phyloP scores from a whole-genome alignment of 2,329 filamentous ascomycete species.

The Fusarium albosuccineum region DNA sequence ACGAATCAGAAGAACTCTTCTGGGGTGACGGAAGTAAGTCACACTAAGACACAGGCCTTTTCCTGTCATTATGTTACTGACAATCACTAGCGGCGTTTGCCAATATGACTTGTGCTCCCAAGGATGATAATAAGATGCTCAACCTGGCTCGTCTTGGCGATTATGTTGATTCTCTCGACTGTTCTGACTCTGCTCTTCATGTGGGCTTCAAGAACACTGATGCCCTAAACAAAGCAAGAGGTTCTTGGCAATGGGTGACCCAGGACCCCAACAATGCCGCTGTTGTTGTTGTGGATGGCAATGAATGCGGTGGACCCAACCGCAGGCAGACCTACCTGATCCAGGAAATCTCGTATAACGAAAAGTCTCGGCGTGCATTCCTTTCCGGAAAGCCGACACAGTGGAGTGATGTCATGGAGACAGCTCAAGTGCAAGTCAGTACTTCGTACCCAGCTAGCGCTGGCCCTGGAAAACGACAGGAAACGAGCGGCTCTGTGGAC shows the following conservation, averaged over 20 bases:
- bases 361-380: background rate
- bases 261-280: slow-evolving; percentile 2
- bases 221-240: slow-evolving; percentile 3
- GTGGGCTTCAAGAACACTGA: slow-evolving; percentile 1
- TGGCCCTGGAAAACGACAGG: slow-evolving; percentile 2
- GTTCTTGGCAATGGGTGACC: slow-evolving; percentile 6
- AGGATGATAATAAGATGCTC: slow-evolving; percentile 8
- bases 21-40: slow-evolving; percentile 3
- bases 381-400: background rate
- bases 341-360: slow-evolving; percentile 1
- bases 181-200: slow-evolving; percentile 2
- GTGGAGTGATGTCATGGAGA: slow-evolving; percentile 1
- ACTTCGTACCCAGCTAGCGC: slow-evolving; percentile 5
- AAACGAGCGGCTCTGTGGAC: slow-evolving; percentile 4
- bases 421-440: slow-evolving; percentile 1
- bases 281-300: slow-evolving; percentile 5
- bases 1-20: background rate
- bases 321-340: slow-evolving; percentile 3
- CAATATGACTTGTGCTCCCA: slow-evolving; percentile 7
- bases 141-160: slow-evolving; percentile 9
- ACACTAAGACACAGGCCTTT: background rate
- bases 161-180: slow-evolving; percentile 4
- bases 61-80: background rate
- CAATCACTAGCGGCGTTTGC: slow-evolving; percentile 6
- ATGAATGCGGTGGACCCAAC: slow-evolving; percentile 5